These are phyloP conservation scores for Aspergillus aculeatinus DNA, from an alignment of 2,329 filamentous ascomycete genomes.

Conservation along the genomic window DNA sequence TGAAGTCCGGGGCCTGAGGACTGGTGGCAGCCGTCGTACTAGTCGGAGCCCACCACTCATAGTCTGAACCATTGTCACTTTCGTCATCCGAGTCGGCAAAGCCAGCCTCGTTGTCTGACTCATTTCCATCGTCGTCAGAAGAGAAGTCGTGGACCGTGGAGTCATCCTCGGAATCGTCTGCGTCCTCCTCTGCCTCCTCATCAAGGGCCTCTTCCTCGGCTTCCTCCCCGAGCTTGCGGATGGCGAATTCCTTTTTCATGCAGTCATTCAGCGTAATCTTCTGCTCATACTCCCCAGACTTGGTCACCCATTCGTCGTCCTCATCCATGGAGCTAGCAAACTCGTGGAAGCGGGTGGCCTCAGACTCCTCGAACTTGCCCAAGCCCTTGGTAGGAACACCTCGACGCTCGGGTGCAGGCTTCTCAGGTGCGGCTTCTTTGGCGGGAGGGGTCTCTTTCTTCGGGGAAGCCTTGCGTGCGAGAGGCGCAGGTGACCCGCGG, in stretches of 20 bases:
- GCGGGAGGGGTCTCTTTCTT: conserved; percentile 14
- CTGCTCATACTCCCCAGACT: conserved; percentile 60
- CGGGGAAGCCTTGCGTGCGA: conserved; percentile 30
- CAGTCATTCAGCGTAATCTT: conserved; percentile 89
- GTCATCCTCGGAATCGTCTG: conserved; percentile 63
- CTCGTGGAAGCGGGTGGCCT: conserved; percentile 69
- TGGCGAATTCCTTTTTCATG: conserved; percentile 82
- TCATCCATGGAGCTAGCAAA: conserved; percentile 80
- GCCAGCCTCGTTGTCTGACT: conserved; percentile 75
- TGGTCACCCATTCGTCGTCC: conserved; percentile 89
- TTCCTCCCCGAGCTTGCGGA: conserved; percentile 81
- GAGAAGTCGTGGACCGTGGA: conserved; percentile 52
- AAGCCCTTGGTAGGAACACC: conserved; percentile 37
- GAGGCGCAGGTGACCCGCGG: conserved; percentile 44
- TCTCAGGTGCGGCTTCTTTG: conserved; percentile 7
- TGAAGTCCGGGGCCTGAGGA: conserved; percentile 51
- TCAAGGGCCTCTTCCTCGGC: conserved; percentile 86
- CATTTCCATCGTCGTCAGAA: conserved; percentile 66
- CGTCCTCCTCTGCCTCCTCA: conserved; percentile 58
- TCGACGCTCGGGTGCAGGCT: conserved; percentile 20
- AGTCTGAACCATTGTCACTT: conserved; percentile 63
- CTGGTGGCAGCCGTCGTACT: conserved; percentile 52
- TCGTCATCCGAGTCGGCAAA: conserved; percentile 67
- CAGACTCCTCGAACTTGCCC: conserved; percentile 43
- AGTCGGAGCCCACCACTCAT: conserved; percentile 62